Evolutionary conservation across 305 asterid species (phyloP).

Genomic region (Fraxinus paxiana): DNA sequence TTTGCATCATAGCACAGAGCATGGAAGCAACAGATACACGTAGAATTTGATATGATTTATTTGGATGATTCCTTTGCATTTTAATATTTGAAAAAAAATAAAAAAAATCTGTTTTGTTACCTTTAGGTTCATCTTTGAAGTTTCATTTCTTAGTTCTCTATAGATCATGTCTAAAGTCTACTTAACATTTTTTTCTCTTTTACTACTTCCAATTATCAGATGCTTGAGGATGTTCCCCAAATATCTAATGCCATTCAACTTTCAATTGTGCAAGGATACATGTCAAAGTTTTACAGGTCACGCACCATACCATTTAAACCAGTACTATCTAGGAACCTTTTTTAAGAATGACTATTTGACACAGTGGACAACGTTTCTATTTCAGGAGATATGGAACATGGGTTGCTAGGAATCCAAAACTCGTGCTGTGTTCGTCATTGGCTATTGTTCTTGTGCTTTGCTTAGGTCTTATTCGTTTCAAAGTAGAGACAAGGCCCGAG

Average conservation of each 20-base stretch:
- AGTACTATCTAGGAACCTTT: slow-evolving; percentile 11
- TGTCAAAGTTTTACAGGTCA: slow-evolving; percentile 92
- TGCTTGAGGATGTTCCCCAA: slow-evolving; percentile 92
- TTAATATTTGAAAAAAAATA: too few species aligned
- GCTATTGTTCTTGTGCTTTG: slow-evolving; percentile 69
- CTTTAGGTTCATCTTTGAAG: neutral
- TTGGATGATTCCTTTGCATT: neutral
- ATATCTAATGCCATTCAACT: slow-evolving; percentile 77
- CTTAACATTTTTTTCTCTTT: neutral
- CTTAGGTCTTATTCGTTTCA: slow-evolving; percentile 84
- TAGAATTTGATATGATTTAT: neutral
- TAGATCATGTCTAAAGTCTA: neutral
- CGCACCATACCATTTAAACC: slow-evolving; percentile 11
- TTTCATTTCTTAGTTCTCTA: neutral
- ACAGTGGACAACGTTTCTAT: slow-evolving; percentile 21
- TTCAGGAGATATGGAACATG: slow-evolving; percentile 95
- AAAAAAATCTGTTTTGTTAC: neutral
- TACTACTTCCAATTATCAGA: slow-evolving; percentile 39
- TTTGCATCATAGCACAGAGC: neutral
- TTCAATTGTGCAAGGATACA: slow-evolving; percentile 91
- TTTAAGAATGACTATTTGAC: slow-evolving; percentile 27
- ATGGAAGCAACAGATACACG: neutral
- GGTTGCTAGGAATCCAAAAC: slow-evolving; percentile 94
- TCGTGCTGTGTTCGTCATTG: slow-evolving; percentile 77
- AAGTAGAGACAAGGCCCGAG: slow-evolving; percentile 98